Evolutionary conservation across 257 asterid genomes (phyloP), one percentile per base, ranked within the genome.

Genomic region (Fraxinus americana): DNA sequence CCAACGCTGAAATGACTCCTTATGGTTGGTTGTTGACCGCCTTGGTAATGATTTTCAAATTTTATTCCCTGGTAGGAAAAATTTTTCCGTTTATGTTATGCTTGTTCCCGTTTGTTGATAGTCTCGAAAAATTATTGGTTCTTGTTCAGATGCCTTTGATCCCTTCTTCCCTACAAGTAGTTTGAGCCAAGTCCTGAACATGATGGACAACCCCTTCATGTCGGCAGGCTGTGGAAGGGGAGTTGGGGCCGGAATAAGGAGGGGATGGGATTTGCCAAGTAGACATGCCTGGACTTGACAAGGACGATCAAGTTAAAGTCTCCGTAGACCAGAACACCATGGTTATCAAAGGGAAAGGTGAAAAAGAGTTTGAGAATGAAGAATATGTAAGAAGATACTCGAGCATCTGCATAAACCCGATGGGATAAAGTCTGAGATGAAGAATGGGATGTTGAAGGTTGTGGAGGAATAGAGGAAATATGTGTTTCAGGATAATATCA

Each of bases 151-250:
- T 73, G 80, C 75, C 35, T 77, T 90, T 10, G 93, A 90, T 78
- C 95, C 98, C 1, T 87, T 94, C 11, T 80, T 90, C 4, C 80
- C 92, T 0, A 76, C 91, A 50, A 87, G 98, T 82, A 87, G 88
- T 75, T 84, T 94, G 6, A 87, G 34, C 77, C 98, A 94, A 32
- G 77, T 94, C 35, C 81, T 91, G 80, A 92, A 89, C 91, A 67
- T 86, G 89, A 84, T 92, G 97, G 97, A 25, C 35, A 48, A 74
- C 36, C 89, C 91, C 1, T 72, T 83, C 1, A 8, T 23, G 0
- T 32, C 74, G 0, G 43, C 77, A 3, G 27, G 66, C 0, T 79
- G 76, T 2, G 76, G 76, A 35, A 23, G 50, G 16, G 77, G 77
- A 0, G 5, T 78, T 0, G 81, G 72, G 10, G 50, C 65, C 0